Conservation (phyloP, 768 basidiomycete species). For the Galerina marginata region DNA sequence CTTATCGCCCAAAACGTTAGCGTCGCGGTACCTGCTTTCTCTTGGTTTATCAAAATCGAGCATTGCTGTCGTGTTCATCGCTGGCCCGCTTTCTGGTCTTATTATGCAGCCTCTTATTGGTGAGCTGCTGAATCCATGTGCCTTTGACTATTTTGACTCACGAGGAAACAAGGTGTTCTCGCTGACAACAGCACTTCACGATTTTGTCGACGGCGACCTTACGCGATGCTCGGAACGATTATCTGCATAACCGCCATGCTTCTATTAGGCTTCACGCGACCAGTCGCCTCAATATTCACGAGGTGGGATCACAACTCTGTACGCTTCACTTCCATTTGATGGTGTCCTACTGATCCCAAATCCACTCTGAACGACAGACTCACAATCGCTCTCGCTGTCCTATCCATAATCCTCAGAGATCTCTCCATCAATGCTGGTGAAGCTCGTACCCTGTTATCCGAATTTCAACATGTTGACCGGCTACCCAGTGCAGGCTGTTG, state of each 20-base stretch:
- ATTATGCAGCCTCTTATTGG: conserved; percentile 92
- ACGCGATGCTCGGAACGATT: conserved; percentile 74
- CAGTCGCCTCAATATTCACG: conserved; percentile 60
- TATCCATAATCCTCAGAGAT: conserved; percentile 58
- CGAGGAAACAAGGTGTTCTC: conserved; percentile 57
- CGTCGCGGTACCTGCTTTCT: conserved; percentile 87
- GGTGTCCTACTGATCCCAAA: neutral
- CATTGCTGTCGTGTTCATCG: conserved; percentile 92
- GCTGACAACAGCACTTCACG: conserved; percentile 85
- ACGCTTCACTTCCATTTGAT: conserved; percentile 7
- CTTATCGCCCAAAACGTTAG: conserved; percentile 31
- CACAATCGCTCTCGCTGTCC: conserved; percentile 79
- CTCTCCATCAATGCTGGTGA: conserved; percentile 60
- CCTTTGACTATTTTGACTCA: neutral
- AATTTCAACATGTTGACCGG: neutral
- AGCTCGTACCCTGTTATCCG: neutral
- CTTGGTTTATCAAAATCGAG: conserved; percentile 85
- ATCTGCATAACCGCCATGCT: conserved; percentile 77
- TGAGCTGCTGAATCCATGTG: conserved; percentile 19
- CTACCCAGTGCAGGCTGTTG: conserved; percentile 77
- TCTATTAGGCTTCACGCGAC: conserved; percentile 81
- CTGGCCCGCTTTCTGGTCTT: conserved; percentile 89
- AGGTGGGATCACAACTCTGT: conserved; percentile 35
- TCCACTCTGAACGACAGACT: conserved; percentile 58
- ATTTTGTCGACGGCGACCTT: conserved; percentile 86